Evolutionary conservation across 1,284 basidiomycete species (phyloP).

Genomic region (Termitomyces sp.): DNA sequence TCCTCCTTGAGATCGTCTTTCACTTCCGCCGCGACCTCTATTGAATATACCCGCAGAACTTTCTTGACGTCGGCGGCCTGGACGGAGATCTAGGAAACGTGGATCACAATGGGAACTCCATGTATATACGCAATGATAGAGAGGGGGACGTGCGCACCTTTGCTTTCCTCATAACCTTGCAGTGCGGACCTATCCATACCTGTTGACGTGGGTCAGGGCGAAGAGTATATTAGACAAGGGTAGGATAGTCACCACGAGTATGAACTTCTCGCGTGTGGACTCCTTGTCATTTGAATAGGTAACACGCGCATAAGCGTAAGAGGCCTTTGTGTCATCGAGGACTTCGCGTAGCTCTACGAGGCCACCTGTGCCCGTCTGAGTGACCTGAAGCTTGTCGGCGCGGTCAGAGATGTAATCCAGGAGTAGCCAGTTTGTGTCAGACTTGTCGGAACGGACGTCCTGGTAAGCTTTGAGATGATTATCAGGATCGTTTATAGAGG

Average conservation of each 20-base stretch:
- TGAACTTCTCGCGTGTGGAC: slow-evolving; percentile 85
- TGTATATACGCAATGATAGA: background rate
- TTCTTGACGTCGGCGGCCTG: slow-evolving; percentile 83
- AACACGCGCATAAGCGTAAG: slow-evolving; percentile 80
- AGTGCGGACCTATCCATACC: slow-evolving; percentile 80
- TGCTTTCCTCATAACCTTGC: slow-evolving; percentile 87
- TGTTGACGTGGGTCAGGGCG: slow-evolving; percentile 20
- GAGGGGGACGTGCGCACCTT: slow-evolving; percentile 51
- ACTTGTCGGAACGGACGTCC: slow-evolving; percentile 79
- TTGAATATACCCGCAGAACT: slow-evolving; percentile 73
- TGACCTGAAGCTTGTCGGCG: slow-evolving; percentile 77
- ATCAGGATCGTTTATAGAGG: slow-evolving; percentile 12
- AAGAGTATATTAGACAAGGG: slow-evolving; percentile 14
- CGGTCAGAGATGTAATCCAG: slow-evolving; percentile 85
- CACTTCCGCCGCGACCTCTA: slow-evolving; percentile 81
- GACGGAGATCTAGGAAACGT: slow-evolving; percentile 70
- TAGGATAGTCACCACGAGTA: slow-evolving; percentile 57
- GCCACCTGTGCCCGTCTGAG: slow-evolving; percentile 74
- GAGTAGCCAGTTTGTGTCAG: slow-evolving; percentile 81
- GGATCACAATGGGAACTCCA: slow-evolving; percentile 30
- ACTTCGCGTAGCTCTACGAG: slow-evolving; percentile 72
- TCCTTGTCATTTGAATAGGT: slow-evolving; percentile 85
- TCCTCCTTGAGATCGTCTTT: slow-evolving; percentile 81
- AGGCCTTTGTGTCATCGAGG: slow-evolving; percentile 71
- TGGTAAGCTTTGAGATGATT: slow-evolving; percentile 61